These are phyloP conservation scores for Plasmodium vinckei DNA, from an alignment of 169 alveolate species.

Conservation along the genomic window DNA sequence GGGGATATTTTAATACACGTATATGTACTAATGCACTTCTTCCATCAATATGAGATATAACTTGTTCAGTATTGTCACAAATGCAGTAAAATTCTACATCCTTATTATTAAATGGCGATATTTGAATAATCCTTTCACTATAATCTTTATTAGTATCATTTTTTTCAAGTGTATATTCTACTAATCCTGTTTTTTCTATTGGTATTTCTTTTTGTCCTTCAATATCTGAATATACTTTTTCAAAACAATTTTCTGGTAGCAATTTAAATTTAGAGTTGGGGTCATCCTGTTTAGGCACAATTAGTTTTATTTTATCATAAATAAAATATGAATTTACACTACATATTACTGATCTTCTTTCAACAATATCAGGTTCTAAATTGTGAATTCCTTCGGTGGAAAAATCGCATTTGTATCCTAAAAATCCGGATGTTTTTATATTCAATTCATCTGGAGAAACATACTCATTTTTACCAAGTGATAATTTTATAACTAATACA, in stretches of 20 bases:
- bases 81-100: conserved; percentile 59
- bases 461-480: conserved; percentile 9
- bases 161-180: conserved; percentile 43
- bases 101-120: conserved; percentile 50
- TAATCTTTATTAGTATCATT: conserved; percentile 15
- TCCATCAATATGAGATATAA: conserved; percentile 43
- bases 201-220: conserved; percentile 16
- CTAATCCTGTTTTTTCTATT: conserved; percentile 25
- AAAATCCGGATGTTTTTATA: conserved; percentile 25
- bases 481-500: neutral
- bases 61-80: conserved; percentile 53
- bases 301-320: conserved; percentile 55
- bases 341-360: conserved; percentile 40
- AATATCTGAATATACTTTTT: conserved; percentile 37
- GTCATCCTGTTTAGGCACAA: conserved; percentile 13
- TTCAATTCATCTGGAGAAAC: conserved; percentile 2
- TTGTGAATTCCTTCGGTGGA: conserved; percentile 51
- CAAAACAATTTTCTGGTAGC: conserved; percentile 50
- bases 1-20: conserved; percentile 51
- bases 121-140: conserved; percentile 25
- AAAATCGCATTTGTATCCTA: conserved; percentile 63
- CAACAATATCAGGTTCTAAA: conserved; percentile 50
- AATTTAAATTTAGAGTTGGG: conserved; percentile 28
- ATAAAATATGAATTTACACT: conserved; percentile 51
- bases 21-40: conserved; percentile 54